A percentile compares a stretch with the other conserved stretches of the same genome.
These are phyloP conservation scores for Alectoria sarmentosa DNA, from an alignment of 495 filamentous ascomycete genomes.

Conservation along the genomic window DNA sequence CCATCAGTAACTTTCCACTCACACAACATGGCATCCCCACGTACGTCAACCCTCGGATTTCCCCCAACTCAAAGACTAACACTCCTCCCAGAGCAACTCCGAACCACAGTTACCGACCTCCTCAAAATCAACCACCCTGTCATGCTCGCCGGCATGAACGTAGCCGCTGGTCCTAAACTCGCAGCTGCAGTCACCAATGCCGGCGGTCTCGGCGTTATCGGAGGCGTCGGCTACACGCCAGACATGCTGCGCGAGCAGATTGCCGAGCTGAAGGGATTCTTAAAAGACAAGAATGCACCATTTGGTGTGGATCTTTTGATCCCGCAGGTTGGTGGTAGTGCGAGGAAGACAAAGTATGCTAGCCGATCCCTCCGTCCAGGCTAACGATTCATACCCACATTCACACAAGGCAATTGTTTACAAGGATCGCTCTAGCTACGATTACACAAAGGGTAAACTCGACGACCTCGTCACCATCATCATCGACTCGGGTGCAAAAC, in stretches of 20 bases:
- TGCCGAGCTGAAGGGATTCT: constrained; percentile 81
- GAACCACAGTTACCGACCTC: constrained; percentile 85
- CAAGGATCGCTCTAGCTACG: constrained; percentile 59
- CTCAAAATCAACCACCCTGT: constrained; percentile 96
- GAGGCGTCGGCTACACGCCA: constrained; percentile 93
- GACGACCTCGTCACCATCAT: constrained; percentile 84
- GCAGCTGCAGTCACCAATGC: constrained; percentile 97
- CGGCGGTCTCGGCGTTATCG: constrained; percentile 92
- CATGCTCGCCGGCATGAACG: constrained; percentile 97
- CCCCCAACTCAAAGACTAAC: constrained; percentile 6
- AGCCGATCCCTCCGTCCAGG: not conserved
- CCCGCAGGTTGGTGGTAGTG: constrained; percentile 88
- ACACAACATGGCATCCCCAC: constrained; percentile 65
- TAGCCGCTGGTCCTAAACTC: constrained; percentile 93
- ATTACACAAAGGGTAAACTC: constrained; percentile 99
- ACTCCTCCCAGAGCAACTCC: constrained; percentile 61
- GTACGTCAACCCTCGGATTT: constrained; percentile 42
- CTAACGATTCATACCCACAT: not conserved
- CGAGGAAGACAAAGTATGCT: constrained; percentile 86
- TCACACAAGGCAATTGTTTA: constrained; percentile 14
- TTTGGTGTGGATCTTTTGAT: constrained; percentile 95
- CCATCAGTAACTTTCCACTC: not conserved
- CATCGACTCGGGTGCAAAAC: constrained; percentile 80
- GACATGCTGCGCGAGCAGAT: constrained; percentile 96
- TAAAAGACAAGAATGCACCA: constrained; percentile 93